Conservation (phyloP, 78 protist genomes). For the Dictyostelium purpureum region DNA sequence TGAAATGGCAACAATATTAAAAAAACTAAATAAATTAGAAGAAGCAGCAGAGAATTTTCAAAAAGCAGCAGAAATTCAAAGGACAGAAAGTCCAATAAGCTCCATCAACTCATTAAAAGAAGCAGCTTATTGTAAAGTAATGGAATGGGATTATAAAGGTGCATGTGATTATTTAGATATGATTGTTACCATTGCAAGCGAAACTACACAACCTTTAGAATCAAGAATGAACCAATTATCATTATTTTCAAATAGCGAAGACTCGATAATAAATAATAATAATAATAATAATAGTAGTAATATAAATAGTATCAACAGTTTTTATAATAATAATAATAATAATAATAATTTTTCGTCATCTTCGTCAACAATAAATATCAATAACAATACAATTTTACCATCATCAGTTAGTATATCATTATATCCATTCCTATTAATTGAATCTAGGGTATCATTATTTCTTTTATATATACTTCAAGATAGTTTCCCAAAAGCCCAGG, state of each 20-base stretch:
- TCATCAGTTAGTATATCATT: conserved; percentile 56
- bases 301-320: not conserved
- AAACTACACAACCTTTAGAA: conserved; percentile 40
- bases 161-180: conserved; percentile 63
- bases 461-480: conserved; percentile 61
- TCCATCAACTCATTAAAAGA: conserved; percentile 55
- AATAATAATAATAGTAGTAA: not conserved
- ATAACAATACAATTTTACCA: not conserved
- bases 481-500: conserved; percentile 49
- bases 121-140: conserved; percentile 50
- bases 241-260: no score
- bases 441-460: conserved; percentile 45
- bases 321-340: not conserved
- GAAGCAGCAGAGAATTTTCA: conserved; percentile 59
- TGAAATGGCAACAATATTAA: conserved; percentile 71
- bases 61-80: conserved; percentile 69
- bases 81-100: conserved; percentile 64
- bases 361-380: not conserved
- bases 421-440: conserved; percentile 43
- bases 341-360: not conserved
- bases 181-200: conserved; percentile 45
- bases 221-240: conserved; percentile 14
- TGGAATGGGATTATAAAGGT: conserved; percentile 72
- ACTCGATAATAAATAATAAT: no score
- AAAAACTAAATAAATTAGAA: conserved; percentile 42